These are phyloP conservation scores for Peltaster fructicola DNA, from an alignment of 2,329 filamentous ascomycete genomes.

Conservation along the genomic window DNA sequence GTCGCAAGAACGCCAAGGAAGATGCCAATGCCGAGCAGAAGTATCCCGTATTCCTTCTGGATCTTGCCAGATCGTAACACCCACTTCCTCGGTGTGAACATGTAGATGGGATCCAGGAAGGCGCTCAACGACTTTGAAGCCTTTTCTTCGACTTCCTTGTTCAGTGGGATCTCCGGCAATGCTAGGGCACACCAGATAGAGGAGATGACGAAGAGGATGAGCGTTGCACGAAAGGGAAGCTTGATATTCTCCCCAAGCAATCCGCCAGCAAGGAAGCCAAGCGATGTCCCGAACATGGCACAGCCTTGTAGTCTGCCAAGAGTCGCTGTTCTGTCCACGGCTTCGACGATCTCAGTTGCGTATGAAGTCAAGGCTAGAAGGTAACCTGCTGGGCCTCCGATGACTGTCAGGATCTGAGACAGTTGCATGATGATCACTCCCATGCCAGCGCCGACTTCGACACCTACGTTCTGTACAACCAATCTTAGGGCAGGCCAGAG, in stretches of 20 bases:
- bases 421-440: conserved; percentile 53
- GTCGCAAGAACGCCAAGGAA: conserved; percentile 53
- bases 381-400: conserved; percentile 53
- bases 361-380: conserved; percentile 52
- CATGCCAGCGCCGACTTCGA: conserved; percentile 38
- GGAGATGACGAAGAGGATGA: conserved; percentile 34
- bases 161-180: conserved; percentile 33
- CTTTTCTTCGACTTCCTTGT: conserved; percentile 16
- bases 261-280: conserved; percentile 48
- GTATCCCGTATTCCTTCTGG: conserved; percentile 40
- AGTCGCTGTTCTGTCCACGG: conserved; percentile 42
- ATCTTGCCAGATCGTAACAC: conserved; percentile 32
- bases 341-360: conserved; percentile 45
- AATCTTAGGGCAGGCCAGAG: conserved; percentile 48
- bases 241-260: conserved; percentile 47
- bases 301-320: conserved; percentile 49
- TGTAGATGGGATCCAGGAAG: conserved; percentile 46
- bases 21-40: conserved; percentile 47
- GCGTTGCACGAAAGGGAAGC: conserved; percentile 46
- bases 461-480: conserved; percentile 45
- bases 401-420: conserved; percentile 48
- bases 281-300: conserved; percentile 48
- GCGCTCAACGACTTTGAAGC: conserved; percentile 26
- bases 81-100: conserved; percentile 42
- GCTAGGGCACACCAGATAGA: conserved; percentile 24